A percentile compares a stretch with the other conserved stretches of the same genome.
phyloP scores from a whole-genome alignment of 805 yeast genomes.

The Monosporozyma solicola region DNA sequence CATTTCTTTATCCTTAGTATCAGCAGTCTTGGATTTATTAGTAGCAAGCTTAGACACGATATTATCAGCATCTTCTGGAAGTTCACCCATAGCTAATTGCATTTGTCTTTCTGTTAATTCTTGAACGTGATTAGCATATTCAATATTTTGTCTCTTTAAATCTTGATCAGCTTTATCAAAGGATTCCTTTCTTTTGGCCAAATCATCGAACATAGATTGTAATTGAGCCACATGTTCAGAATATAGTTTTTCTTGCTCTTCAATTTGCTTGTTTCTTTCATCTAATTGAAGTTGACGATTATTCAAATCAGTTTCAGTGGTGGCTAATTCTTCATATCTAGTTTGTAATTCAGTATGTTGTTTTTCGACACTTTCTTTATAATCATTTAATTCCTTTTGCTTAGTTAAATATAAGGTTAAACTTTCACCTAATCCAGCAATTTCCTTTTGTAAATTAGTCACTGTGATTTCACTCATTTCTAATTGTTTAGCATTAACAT shows the following conservation, averaged over 20 bases:
- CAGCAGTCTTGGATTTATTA: not conserved
- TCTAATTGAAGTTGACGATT: slow-evolving; percentile 30
- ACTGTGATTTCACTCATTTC: slow-evolving; percentile 50
- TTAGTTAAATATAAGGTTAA: slow-evolving; percentile 19
- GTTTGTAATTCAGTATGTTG: slow-evolving; percentile 30
- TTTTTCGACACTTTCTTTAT: slow-evolving; percentile 32
- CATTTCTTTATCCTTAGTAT: not conserved
- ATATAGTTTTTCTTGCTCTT: slow-evolving; percentile 30
- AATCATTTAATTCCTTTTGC: slow-evolving; percentile 31
- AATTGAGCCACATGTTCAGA: slow-evolving; percentile 32
- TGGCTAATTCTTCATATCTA: slow-evolving; percentile 27
- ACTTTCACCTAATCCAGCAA: slow-evolving; percentile 28
- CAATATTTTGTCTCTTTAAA: slow-evolving; percentile 31
- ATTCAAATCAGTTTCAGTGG: slow-evolving; percentile 30
- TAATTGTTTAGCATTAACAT: slow-evolving; percentile 63
- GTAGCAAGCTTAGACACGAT: slow-evolving; percentile 9
- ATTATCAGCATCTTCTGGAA: slow-evolving; percentile 26
- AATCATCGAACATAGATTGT: slow-evolving; percentile 28
- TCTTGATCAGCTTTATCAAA: slow-evolving; percentile 35
- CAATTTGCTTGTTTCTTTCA: slow-evolving; percentile 28
- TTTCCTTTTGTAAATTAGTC: slow-evolving; percentile 36
- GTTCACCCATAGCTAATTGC: slow-evolving; percentile 26
- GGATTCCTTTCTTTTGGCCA: slow-evolving; percentile 31
- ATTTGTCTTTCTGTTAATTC: slow-evolving; percentile 34
- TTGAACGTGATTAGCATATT: slow-evolving; percentile 33